These are phyloP conservation scores for Calonectria crousiana DNA, from an alignment of 2,329 filamentous ascomycete genomes.

Conservation along the genomic window DNA sequence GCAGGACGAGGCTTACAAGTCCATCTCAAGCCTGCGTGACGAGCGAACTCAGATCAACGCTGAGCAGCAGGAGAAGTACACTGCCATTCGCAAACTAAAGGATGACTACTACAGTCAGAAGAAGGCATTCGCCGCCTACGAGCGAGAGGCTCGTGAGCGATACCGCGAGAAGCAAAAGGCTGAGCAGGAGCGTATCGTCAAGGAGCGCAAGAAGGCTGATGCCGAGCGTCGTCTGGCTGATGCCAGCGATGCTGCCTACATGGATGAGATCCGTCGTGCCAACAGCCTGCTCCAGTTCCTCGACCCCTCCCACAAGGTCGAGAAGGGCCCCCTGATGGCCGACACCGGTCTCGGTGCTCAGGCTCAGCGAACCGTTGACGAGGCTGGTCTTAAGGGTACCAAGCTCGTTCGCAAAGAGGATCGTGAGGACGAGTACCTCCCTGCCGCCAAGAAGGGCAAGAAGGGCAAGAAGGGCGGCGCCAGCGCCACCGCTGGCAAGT, in stretches of 20 bases:
- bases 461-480: constrained; percentile 76
- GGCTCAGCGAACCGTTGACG: constrained; percentile 86
- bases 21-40: constrained; percentile 84
- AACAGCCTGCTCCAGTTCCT: constrained; percentile 92
- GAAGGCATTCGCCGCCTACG: constrained; percentile 85
- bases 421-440: constrained; percentile 87
- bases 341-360: constrained; percentile 82
- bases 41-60: constrained; percentile 86
- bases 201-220: constrained; percentile 80
- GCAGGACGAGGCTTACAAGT: constrained; percentile 92
- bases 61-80: constrained; percentile 89
- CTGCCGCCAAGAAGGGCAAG: constrained; percentile 88
- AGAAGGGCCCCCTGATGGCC: constrained; percentile 74
- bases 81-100: constrained; percentile 86
- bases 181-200: constrained; percentile 80
- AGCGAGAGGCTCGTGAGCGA: constrained; percentile 84
- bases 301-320: constrained; percentile 78
- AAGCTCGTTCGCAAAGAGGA: constrained; percentile 88
- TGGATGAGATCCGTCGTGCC: constrained; percentile 91
- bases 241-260: constrained; percentile 87
- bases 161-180: constrained; percentile 82
- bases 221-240: constrained; percentile 83
- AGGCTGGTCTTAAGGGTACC: constrained; percentile 85
- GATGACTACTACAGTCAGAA: constrained; percentile 87
- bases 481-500: constrained; percentile 62